These are phyloP conservation scores for Schwanniomyces pseudopolymorphus DNA, from an alignment of 805 yeast genomes.

Conservation along the genomic window DNA sequence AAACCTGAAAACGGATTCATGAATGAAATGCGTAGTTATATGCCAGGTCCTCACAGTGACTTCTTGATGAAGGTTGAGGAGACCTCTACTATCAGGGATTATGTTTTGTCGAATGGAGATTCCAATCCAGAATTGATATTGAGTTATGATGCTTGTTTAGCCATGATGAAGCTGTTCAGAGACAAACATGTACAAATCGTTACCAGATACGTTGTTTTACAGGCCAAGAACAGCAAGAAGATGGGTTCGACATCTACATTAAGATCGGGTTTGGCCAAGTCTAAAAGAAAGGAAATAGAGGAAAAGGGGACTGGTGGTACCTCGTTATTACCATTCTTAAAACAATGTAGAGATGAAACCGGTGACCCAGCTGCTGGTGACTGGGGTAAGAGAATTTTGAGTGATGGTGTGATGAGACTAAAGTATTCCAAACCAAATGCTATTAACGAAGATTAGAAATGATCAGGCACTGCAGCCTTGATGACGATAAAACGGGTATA, in stretches of 20 bases:
- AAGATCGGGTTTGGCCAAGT: conserved; percentile 65
- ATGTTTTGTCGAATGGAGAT: conserved; percentile 46
- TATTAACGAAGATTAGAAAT: conserved; percentile 36
- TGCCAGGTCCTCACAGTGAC: conserved; percentile 85
- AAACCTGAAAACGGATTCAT: conserved; percentile 50
- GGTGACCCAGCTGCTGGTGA: conserved; percentile 90
- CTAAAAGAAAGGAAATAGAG: conserved; percentile 47
- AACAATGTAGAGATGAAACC: conserved; percentile 95
- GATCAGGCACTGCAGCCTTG: too few relatives aligned
- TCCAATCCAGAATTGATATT: conserved; percentile 56
- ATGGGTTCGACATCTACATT: conserved; percentile 59
- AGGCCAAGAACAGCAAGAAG: conserved; percentile 57
- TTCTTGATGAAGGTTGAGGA: conserved; percentile 63
- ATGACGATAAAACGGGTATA: neutral
- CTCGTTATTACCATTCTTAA: conserved; percentile 82
- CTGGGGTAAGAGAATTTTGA: conserved; percentile 80
- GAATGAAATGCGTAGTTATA: conserved; percentile 80
- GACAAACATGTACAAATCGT: conserved; percentile 94
- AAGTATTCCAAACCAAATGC: conserved; percentile 40
- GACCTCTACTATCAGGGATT: conserved; percentile 62
- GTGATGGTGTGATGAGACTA: conserved; percentile 51
- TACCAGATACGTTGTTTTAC: conserved; percentile 79
- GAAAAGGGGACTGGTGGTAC: conserved; percentile 94
- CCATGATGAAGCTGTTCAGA: conserved; percentile 83
- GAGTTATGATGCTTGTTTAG: conserved; percentile 85